Base-by-base conservation (phyloP, 2,329 filamentous ascomycete species). In the Fusarium sp. region DNA sequence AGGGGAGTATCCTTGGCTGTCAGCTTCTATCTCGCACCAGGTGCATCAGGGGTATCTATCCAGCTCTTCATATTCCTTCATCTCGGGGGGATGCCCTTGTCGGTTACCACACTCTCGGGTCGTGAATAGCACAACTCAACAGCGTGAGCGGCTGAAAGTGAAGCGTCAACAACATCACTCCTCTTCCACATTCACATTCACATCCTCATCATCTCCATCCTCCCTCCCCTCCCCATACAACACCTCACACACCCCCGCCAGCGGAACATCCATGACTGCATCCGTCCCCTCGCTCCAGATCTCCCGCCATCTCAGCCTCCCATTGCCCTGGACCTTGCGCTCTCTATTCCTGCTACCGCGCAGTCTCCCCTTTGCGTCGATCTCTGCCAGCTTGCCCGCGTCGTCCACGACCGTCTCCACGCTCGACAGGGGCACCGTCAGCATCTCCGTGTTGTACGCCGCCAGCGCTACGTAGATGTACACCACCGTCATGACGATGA, bases 381-480 rank as follows among this genome's bases (percentile, higher is more conserved):
- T 86, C 9, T 91, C 88, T 0, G 94, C 94, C 58, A 97, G 83
- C 78, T 93, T 90, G 6, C 91, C 93, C 11, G 91, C 91, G 56
- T 94, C 92, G 72, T 99, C 95, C 22, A 98, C 92, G 39, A 99
- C 85, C 41, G 92, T 96, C 82, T 97, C 94, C 48, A 96, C 85
- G 68, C 87, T 91, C 53, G 81, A 82, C 79, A 98, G 80, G 13
- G 90, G 89, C 51, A 96, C 80, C 9, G 95, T 99, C 71, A 99
- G 78, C 61, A 94, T 91, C 69, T 92, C 91, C 1, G 90, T 91
- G 76, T 99, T 99, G 77, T 97, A 98, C 42, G 87, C 85, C 42
- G 93, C 93, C 32, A 99, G 85, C 36, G 95, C 95, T 9, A 97
- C 88, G 78, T 97, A 99, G 64, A 97, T 96, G 79, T 96, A 99